A percentile compares a stretch with the other conserved stretches of the same genome.
Conservation (phyloP, 2,329 filamentous ascomycete genomes). For the Eutypa lata region DNA sequence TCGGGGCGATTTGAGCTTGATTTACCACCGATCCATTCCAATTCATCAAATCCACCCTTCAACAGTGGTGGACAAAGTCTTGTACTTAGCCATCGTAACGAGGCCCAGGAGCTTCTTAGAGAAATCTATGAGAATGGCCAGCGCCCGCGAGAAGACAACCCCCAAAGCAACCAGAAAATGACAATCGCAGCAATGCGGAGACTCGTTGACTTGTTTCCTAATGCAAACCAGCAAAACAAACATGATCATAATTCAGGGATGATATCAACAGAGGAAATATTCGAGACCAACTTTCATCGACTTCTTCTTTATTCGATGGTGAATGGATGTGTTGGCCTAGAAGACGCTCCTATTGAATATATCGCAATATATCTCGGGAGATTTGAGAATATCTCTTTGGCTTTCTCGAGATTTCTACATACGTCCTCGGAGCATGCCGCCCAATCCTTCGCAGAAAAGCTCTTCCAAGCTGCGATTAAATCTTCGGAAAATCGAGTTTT, state of each 20-base stretch:
- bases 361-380: not conserved
- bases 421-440: not conserved
- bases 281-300: not conserved
- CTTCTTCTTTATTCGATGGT: not conserved
- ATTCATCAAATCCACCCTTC: not conserved
- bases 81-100: not conserved
- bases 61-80: not conserved
- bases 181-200: not conserved
- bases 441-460: not conserved
- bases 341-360: not conserved
- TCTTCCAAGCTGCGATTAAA: not conserved
- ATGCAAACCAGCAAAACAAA: not conserved
- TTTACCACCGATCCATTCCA: not conserved
- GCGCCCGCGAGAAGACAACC: not conserved
- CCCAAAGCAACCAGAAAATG: not conserved
- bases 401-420: not conserved
- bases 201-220: not conserved
- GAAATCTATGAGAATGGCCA: not conserved
- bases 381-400: not conserved
- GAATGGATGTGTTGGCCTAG: not conserved
- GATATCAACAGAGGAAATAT: not conserved
- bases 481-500: not conserved
- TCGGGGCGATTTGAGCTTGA: not conserved
- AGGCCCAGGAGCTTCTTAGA: not conserved
- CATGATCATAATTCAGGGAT: not conserved